Conservation (phyloP, 768 basidiomycete species). For the Rhizopogon rudus region DNA sequence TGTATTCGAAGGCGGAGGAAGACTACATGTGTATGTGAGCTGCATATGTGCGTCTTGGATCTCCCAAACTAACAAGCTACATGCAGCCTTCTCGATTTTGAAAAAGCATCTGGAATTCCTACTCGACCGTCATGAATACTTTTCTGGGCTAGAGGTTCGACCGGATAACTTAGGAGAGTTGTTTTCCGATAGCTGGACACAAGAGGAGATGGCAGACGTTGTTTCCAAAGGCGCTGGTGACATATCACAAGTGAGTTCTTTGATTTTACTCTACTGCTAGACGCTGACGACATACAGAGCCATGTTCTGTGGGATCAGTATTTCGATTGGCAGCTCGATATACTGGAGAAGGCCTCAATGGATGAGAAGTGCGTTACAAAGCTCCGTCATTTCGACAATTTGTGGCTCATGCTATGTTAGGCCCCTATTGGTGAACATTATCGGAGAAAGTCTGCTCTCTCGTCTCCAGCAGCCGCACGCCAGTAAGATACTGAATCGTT, state of each 20-base stretch:
- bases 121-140: constrained; percentile 31
- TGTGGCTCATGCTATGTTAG: constrained; percentile 25
- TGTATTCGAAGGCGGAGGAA: constrained; percentile 62
- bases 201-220: constrained; percentile 46
- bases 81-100: constrained; percentile 69
- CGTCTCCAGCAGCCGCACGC: constrained; percentile 76
- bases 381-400: not conserved
- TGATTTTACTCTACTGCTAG: not conserved
- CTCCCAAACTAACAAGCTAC: not conserved
- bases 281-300: constrained; percentile 42
- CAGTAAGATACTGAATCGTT: constrained; percentile 36
- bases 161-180: constrained; percentile 50
- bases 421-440: constrained; percentile 35
- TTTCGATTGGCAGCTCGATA: constrained; percentile 70
- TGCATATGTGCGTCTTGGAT: not conserved
- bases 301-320: constrained; percentile 66
- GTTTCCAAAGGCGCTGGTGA: constrained; percentile 45
- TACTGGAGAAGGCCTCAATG: constrained; percentile 43
- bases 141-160: constrained; percentile 29
- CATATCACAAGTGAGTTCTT: constrained; percentile 57
- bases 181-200: constrained; percentile 62
- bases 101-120: constrained; percentile 65
- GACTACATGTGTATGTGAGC: constrained; percentile 75
- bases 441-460: constrained; percentile 55
- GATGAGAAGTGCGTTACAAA: constrained; percentile 39